phyloP scores from a whole-genome alignment of 192 early-diverging fungal species.

The Entomortierella beljakovae region DNA sequence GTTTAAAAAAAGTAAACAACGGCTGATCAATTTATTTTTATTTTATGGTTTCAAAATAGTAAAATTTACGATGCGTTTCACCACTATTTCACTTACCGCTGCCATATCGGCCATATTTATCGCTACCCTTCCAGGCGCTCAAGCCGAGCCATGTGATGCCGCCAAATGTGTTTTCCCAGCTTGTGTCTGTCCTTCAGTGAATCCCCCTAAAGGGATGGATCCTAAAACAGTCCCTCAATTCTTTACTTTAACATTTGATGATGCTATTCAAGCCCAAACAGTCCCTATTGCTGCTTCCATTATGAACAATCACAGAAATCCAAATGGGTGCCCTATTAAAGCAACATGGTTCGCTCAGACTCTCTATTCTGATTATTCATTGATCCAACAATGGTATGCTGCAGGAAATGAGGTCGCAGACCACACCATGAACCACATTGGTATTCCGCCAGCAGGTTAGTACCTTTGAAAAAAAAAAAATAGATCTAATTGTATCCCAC shows the following conservation, averaged over 20 bases:
- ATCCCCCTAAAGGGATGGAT: constrained; percentile 59
- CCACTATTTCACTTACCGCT: constrained; percentile 30
- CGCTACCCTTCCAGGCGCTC: constrained; percentile 8
- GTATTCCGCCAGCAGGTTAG: constrained; percentile 46
- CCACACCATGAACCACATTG: constrained; percentile 65
- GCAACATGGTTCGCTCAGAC: constrained; percentile 73
- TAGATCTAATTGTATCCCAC: not conserved
- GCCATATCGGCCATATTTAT: constrained; percentile 26
- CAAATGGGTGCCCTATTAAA: constrained; percentile 67
- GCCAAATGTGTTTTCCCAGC: constrained; percentile 61
- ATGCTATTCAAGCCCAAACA: constrained; percentile 62
- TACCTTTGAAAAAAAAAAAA: not conserved
- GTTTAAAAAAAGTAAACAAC: too few relatives aligned
- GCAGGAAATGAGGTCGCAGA: constrained; percentile 74
- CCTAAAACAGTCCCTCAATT: constrained; percentile 68
- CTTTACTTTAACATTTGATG: constrained; percentile 72
- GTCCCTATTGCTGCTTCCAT: constrained; percentile 22
- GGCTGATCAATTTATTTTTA: not conserved
- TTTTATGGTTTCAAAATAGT: not conserved
- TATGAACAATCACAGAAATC: constrained; percentile 52
- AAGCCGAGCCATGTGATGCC: constrained; percentile 58
- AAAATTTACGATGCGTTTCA: constrained; percentile 24
- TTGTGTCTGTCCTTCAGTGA: constrained; percentile 62
- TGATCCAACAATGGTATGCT: constrained; percentile 71
- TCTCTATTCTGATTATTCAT: constrained; percentile 69